phyloP scores from a whole-genome alignment of 1,139 yeast genomes.

The Diutina neorugosa region DNA sequence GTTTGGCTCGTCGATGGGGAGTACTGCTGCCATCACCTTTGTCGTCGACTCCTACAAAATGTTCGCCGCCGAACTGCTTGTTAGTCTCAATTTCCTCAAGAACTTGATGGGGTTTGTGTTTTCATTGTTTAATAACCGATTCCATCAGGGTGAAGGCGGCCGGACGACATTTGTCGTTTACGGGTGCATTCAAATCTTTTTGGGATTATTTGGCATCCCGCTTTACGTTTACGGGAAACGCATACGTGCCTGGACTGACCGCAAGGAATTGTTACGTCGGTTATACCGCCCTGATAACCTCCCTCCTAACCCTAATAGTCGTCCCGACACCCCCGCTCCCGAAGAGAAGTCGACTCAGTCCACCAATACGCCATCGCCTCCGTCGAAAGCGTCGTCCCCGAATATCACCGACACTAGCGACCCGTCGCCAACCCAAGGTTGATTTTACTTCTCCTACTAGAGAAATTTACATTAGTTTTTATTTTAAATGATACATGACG shows the following conservation, averaged over 20 bases:
- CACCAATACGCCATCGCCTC: not conserved
- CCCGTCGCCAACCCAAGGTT: not conserved
- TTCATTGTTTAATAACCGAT: slow-evolving; percentile 42
- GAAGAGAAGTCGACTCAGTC: not conserved
- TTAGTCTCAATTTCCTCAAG: slow-evolving; percentile 41
- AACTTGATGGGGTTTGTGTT: slow-evolving; percentile 45
- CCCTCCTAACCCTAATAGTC: not conserved
- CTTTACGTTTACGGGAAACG: slow-evolving; percentile 45
- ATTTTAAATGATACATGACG: not conserved
- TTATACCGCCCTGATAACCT: slow-evolving; percentile 12
- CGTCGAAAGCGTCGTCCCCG: not conserved
- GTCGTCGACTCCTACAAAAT: slow-evolving; percentile 47
- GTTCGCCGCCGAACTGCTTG: slow-evolving; percentile 50
- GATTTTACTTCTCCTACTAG: not conserved
- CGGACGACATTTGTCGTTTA: slow-evolving; percentile 38
- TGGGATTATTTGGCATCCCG: slow-evolving; percentile 40
- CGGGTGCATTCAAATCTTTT: slow-evolving; percentile 38
- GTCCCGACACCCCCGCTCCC: not conserved
- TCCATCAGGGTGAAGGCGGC: slow-evolving; percentile 30
- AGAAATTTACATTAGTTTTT: not conserved
- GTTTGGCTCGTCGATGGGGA: slow-evolving; percentile 49
- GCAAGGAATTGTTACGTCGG: slow-evolving; percentile 21
- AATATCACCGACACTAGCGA: not conserved
- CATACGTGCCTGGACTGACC: slow-evolving; percentile 38
- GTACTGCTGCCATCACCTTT: slow-evolving; percentile 50